phyloP scores from a whole-genome alignment of 2,329 filamentous ascomycete species.

The Fusarium nygamai region DNA sequence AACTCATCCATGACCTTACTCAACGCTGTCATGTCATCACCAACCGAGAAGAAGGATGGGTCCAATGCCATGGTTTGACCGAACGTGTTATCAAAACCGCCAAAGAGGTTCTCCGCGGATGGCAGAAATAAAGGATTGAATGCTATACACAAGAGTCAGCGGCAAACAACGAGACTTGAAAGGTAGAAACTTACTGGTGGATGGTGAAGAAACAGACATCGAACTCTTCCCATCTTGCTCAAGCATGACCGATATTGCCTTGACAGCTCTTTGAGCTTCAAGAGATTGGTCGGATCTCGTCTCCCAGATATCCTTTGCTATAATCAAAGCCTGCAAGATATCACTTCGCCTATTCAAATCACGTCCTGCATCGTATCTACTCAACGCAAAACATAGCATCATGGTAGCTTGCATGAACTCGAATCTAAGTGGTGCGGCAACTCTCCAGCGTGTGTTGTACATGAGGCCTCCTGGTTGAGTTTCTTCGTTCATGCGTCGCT shows the following conservation, averaged over 20 bases:
- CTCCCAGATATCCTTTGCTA: neutral
- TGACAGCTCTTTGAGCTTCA: constrained; percentile 9
- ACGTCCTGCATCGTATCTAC: neutral
- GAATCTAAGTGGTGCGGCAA: constrained; percentile 22
- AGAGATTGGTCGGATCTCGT: neutral
- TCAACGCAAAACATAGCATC: constrained; percentile 33
- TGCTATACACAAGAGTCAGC: neutral
- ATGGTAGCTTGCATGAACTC: constrained; percentile 32
- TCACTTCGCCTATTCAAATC: neutral
- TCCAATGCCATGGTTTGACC: constrained; percentile 25
- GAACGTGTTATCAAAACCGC: constrained; percentile 10
- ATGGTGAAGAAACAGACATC: neutral
- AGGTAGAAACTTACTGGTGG: neutral
- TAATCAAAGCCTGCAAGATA: constrained; percentile 2
- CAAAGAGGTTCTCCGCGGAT: neutral
- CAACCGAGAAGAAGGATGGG: constrained; percentile 6
- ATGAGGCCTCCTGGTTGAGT: constrained; percentile 27
- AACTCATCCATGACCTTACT: constrained; percentile 10
- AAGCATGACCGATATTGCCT: constrained; percentile 8
- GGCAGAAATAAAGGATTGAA: neutral
- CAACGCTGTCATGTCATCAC: constrained; percentile 4
- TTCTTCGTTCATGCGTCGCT: constrained; percentile 28
- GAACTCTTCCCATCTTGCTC: neutral
- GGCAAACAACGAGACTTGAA: neutral
- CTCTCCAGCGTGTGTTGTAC: constrained; percentile 34